Base-by-base conservation (phyloP, 345 rosid genomes). In the Eucalyptus dawsonii region DNA sequence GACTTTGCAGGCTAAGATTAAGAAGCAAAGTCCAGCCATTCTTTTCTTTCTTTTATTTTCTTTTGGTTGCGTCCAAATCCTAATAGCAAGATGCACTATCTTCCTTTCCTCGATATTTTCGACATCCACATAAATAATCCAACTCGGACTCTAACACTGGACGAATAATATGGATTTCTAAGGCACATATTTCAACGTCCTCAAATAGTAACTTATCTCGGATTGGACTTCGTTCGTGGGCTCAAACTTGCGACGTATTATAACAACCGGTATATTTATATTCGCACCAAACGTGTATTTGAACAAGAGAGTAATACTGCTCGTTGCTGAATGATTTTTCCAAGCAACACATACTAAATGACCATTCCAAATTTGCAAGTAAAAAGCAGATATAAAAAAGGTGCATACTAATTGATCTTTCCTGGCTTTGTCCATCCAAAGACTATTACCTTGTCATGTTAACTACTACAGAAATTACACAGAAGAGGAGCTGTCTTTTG, bases 191-290 rank as follows among this genome's bases (percentile, higher is more conserved):
- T 62, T 62, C 72, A 62, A 62, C 5, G 17, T 29, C 34, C 9
- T 13, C 17, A 29, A 14, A 62, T 29, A 27, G 15, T 29, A 29
- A 62, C 0, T 62, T n/a, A 29, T 62, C 72, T 14, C 0, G 1
- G 34, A 62, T 13, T 13, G 9, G 34, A 7, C 9, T 53, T 53
- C 1, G 5, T 25, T 13, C 3, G 1, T 12, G 34, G 0, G 15
- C n/a, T 60, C 8, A 60, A 60, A 27, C 31, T 60, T 1, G 16
- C 0, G 8, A 24, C 15, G 2, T 27, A 27, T 60, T 27, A 9
- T 56, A 9, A 56, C 29, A 56, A 10, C 12, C 3, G 9, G 13
- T 56, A 22, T 56, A 56, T 0, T 56, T 1, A 56, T 24, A 56
- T 56, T 56, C 3, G 13, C 62, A 56, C 62, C 62, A 56, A 56